Evolutionary conservation across 805 yeast genomes (phyloP), one percentile per base, ranked within the genome.

Genomic region (Candida bentonensis): DNA sequence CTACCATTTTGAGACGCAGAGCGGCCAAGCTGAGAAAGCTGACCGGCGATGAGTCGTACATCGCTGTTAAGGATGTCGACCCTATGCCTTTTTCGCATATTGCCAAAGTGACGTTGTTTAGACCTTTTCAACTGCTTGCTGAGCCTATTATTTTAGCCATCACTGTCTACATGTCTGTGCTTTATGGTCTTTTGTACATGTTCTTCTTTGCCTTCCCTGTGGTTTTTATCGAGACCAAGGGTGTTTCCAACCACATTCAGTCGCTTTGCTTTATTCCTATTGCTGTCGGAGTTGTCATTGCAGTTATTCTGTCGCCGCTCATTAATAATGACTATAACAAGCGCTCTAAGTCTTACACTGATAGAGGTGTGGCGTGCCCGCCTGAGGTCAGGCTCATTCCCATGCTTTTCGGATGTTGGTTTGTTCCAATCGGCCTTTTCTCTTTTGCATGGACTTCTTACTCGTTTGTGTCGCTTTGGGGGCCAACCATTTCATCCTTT

Each of bases 221-320:
- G 49, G 74, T 78, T 7, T 77, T 78, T 54, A 57, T 55, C 17
- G 69, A 63, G 45, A 74, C 74, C 23, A 79, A 74, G 54, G 63
- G 65, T 13, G 79, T 74, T 58, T 55, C 60, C n/a, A 59, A 66
- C 42, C 76, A 78, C 50, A 71, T 69, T 23, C 76, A 74, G 28
- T 88, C 85, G 39, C 64, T 79, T 42, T 74, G 82, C 2, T 83
- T 80, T 59, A 52, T 81, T 34, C 76, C 82, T 5, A 60, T 86
- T 25, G 81, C 77, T 0, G 77, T 89, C 1, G 95, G 94, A 52
- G 73, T 81, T 40, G 78, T 88, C 26, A 75, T 82, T 54, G 92
- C 59, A 60, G 48, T 58, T 1, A 51, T 51, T 15, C 20, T 54
- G 2, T 52, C 66, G 4, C 67, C 66, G 2, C 52, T 53, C 36